Evolutionary conservation across 176 grass and related monocot species (phyloP).

Genomic region (Phragmites australis): DNA sequence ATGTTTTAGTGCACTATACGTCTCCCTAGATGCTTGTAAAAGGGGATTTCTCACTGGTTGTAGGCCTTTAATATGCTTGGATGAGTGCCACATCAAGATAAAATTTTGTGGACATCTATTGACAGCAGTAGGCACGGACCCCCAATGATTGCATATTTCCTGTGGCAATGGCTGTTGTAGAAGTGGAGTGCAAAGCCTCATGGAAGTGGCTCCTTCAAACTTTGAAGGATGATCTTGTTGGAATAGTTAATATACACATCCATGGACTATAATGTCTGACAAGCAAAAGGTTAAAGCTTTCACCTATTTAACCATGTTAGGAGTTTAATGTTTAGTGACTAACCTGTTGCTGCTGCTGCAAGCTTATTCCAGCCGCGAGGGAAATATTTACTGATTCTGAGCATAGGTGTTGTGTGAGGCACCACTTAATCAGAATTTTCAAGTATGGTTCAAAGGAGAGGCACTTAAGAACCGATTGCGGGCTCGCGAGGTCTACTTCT

Average conservation of each 20-base stretch:
- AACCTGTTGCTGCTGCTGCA: not conserved
- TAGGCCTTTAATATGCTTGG: not conserved
- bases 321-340: not conserved
- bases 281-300: constrained; percentile 2
- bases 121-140: not conserved
- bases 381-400: not conserved
- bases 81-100: not conserved
- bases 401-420: not conserved
- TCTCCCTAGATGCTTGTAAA: not conserved
- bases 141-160: constrained; percentile 24
- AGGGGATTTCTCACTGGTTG: not conserved
- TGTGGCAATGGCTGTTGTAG: not conserved
- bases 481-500: not conserved
- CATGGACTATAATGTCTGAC: not conserved
- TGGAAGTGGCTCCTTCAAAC: not conserved
- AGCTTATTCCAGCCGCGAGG: not conserved
- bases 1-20: not conserved
- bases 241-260: not conserved
- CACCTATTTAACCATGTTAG: not conserved
- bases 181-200: not conserved
- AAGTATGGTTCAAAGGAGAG: not conserved
- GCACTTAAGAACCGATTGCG: not conserved
- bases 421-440: not conserved
- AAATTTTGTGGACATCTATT: not conserved
- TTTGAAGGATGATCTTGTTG: not conserved